These are phyloP conservation scores for Cucurbita maxima DNA, from an alignment of 306 rosid species.

Conservation along the genomic window DNA sequence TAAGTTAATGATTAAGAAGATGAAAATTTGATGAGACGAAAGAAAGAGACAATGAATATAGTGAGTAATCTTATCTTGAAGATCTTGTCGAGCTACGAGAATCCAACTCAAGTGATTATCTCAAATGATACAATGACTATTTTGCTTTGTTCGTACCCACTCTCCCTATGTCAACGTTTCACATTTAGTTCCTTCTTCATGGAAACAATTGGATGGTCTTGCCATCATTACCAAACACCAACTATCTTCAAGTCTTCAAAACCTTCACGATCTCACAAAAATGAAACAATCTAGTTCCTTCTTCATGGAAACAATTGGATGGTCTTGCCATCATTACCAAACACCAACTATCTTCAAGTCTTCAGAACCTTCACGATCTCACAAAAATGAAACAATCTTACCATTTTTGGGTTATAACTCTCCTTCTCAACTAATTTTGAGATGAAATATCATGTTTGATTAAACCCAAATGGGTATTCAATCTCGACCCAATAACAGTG, in stretches of 20 bases:
- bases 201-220: neutral
- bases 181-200: neutral
- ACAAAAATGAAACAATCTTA: too few relatives aligned
- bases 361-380: neutral
- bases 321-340: neutral
- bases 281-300: neutral
- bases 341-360: neutral
- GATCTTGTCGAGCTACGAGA: neutral
- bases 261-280: too few relatives aligned
- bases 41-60: neutral
- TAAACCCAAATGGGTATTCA: too few relatives aligned
- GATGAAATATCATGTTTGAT: too few relatives aligned
- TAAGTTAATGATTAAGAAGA: neutral
- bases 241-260: neutral
- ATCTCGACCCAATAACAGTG: too few relatives aligned
- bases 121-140: neutral
- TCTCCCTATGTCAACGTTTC: neutral
- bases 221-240: neutral
- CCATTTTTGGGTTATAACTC: too few relatives aligned
- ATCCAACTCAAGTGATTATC: neutral
- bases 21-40: neutral
- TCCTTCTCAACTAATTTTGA: too few relatives aligned
- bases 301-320: neutral
- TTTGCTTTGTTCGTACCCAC: neutral
- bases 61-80: neutral